Base-by-base conservation (phyloP, 2,329 filamentous ascomycete species). In the Berkeleyomyces rouxiae region DNA sequence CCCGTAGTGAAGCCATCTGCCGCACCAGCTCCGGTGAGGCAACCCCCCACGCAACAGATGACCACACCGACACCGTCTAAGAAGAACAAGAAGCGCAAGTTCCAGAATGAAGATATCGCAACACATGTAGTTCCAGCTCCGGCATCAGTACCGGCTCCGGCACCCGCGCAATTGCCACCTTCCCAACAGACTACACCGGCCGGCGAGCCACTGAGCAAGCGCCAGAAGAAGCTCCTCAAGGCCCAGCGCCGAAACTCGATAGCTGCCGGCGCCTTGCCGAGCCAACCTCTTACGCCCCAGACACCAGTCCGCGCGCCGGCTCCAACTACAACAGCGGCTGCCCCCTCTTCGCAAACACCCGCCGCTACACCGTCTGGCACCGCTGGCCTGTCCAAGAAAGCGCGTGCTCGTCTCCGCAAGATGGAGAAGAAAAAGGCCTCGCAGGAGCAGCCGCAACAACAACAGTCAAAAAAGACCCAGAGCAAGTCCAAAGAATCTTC, bases 161-260 rank as follows among this genome's bases (percentile, higher is more conserved):
- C 31, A 2, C 11, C 51, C 7, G 7, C 33, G 7, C 6, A 31
- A 4, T n/a, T 23, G 23, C 23, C 23, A 23, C 23, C 23, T 23
- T 23, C 23, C 23, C 23, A 23, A 23, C 23, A 23, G 23, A 23
- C 51, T 16, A 37, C 51, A 39, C 2, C 33, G n/a, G 39, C 51
- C 9, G 37, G 44, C 16, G 61, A 47, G 33, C 61, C 33, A 9
- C 43, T 47, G 3, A 62, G 42, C 43, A 62, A 62, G 43, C 61
- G 61, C n/a, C 61, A 62, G 36, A 62, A 49, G 51, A 57, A 58
- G 39, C n/a, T 49, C 6, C n/a, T 40, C 31, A 58, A 58, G 10
- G 33, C 10, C 33, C 58, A 60, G n/a, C n/a, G 9, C n/a, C 23
- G 7, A 23, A 6, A 36, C 11, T 43, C 7, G n/a, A 13, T 13